These are phyloP conservation scores for Lumnitzera racemosa DNA, from an alignment of 345 rosid genomes.

Conservation along the genomic window DNA sequence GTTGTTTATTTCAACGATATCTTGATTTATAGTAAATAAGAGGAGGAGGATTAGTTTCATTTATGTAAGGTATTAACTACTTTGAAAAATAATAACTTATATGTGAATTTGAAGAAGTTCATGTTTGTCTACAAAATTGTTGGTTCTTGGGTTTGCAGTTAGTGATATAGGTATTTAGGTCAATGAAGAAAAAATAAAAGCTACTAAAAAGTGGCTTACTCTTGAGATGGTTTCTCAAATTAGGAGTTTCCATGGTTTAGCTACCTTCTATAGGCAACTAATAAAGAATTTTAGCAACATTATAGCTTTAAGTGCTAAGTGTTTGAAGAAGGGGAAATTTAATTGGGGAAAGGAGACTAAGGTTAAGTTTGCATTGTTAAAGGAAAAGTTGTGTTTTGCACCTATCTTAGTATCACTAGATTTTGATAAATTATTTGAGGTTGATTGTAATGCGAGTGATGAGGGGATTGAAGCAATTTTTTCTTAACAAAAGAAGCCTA, in stretches of 20 bases:
- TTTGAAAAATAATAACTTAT: no score
- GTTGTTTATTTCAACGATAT: no score
- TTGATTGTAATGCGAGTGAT: not conserved
- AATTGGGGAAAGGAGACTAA: not conserved
- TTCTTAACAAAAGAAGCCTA: not conserved
- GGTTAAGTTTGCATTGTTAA: not conserved
- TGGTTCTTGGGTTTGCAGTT: no score
- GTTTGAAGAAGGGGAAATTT: not conserved
- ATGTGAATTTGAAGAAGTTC: no score
- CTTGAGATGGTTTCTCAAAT: not conserved
- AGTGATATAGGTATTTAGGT: not conserved
- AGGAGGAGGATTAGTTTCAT: no score
- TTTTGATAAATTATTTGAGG: not conserved
- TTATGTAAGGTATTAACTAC: no score
- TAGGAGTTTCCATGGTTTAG: not conserved
- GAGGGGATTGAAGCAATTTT: not conserved
- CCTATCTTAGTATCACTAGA: not conserved
- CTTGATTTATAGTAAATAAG: no score
- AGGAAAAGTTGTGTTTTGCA: not conserved
- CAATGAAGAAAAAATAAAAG: slow-evolving; percentile 6
- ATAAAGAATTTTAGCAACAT: not conserved
- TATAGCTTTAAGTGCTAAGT: not conserved
- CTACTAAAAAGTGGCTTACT: not conserved
- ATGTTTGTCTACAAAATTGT: not conserved
- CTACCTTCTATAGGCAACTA: slow-evolving; percentile 1